Base-by-base conservation (phyloP, 2,329 filamentous ascomycete genomes). In the Chaetothyriales sp. region DNA sequence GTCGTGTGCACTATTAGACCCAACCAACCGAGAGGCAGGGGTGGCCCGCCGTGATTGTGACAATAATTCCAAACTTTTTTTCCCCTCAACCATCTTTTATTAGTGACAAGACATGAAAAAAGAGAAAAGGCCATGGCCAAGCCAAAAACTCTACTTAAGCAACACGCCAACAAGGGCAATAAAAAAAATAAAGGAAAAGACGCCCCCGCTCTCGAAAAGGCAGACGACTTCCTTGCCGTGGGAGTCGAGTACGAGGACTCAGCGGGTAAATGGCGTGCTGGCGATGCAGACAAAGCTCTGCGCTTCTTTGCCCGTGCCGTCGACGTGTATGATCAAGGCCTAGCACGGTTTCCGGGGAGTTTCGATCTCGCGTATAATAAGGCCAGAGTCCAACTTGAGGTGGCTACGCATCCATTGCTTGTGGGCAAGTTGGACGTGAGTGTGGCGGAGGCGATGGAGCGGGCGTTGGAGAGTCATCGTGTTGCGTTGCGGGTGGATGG, bases 301-400 rank as follows among this genome's bases (percentile, higher is more conserved):
- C 71, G 80, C 46, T 74, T 74, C 60, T 74, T 73, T 62, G 73
- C 80, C 57, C 72, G 81, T 55, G 83, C 84, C 10, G 75, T 86
- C 49, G 76, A 83, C 49, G 73, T 74, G 45, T 88, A 87, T 61
- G 76, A 80, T 56, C 74, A 78, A 50, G 84, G 81, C 10, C 63
- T 87, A 29, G 68, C 69, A 47, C 77, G 72, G 54, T 81, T 79
- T 62, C 80, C 82, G 1, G 62, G 64, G 8, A 80, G 75, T 18
- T 82, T 86, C 66, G 84, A 87, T 66, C 71, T 87, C 37, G 82
- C 83, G 9, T 87, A 87, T 65, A 87, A 87, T 65, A 86, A 85
- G 78, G 83, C 83, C 22, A 75, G 82, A 56, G 73, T 86, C 29
- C 77, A 86, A 64, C 81, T 85, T 62, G 80, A 84, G 62, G 76